Evolutionary conservation across 108 stramenopile genomes (phyloP).

Genomic region (Parietichytrium sp.): DNA sequence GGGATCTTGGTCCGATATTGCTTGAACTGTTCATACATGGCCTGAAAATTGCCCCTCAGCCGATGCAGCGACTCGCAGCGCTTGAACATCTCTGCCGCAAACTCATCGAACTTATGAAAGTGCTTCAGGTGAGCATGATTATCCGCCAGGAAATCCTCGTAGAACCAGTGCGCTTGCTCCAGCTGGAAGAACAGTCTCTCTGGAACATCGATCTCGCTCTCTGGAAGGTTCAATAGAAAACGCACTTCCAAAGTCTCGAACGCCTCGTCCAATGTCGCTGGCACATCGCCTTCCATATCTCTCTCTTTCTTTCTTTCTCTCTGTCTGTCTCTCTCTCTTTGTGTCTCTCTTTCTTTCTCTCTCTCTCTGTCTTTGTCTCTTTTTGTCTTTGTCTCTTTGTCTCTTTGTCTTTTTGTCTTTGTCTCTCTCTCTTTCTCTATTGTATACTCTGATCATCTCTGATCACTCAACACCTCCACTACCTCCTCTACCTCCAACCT

Average conservation of each 20-base stretch:
- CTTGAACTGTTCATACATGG: constrained; percentile 28
- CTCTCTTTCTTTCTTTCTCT: no score
- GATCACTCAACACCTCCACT: no score
- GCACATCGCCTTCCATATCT: no score
- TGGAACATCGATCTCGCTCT: constrained; percentile 29
- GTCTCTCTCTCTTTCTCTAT: no score
- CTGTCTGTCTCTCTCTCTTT: no score
- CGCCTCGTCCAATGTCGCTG: constrained; percentile 39
- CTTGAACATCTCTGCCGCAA: constrained; percentile 47
- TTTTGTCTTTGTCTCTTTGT: no score
- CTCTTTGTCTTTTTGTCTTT: no score
- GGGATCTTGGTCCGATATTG: constrained; percentile 49
- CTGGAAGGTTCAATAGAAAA: constrained; percentile 19
- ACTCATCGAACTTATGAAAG: not conserved
- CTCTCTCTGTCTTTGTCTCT: no score
- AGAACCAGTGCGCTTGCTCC: constrained; percentile 57
- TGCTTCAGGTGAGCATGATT: constrained; percentile 38
- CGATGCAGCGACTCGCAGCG: constrained; percentile 44
- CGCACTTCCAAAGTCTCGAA: constrained; percentile 40
- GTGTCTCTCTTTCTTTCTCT: no score
- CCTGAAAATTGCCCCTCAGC: not conserved
- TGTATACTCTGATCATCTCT: no score
- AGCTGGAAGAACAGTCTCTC: constrained; percentile 50
- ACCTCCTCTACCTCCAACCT: no score
- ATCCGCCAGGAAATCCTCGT: constrained; percentile 56